These are phyloP conservation scores for Metarhizium humberi DNA, from an alignment of 2,329 filamentous ascomycete species.

Conservation along the genomic window DNA sequence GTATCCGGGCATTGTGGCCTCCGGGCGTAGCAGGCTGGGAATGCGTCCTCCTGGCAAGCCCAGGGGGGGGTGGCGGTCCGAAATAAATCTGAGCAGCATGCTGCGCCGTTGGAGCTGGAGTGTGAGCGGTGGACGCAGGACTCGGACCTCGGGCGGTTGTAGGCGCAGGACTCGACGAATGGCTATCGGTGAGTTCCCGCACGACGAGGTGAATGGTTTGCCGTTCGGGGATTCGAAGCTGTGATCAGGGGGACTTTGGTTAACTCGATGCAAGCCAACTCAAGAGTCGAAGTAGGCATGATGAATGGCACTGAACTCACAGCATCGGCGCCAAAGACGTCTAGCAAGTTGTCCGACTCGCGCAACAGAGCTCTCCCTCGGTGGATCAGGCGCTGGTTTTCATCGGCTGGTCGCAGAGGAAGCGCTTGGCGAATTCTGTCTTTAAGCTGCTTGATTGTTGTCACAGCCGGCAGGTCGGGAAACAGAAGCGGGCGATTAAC, in stretches of 20 bases:
- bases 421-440: conserved; percentile 45
- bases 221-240: conserved; percentile 35
- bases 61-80: conserved; percentile 19
- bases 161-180: conserved; percentile 15
- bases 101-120: conserved; percentile 2
- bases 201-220: conserved; percentile 47
- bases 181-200: conserved; percentile 26
- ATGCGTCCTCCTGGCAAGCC: conserved; percentile 19
- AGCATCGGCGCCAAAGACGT: conserved; percentile 46
- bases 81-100: conserved; percentile 9
- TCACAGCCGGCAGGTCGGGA: conserved; percentile 35
- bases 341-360: conserved; percentile 45
- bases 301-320: conserved; percentile 25
- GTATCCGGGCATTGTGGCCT: conserved; percentile 20
- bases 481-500: conserved; percentile 43
- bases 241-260: not conserved
- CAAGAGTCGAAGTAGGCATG: not conserved
- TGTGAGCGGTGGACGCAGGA: conserved; percentile 9
- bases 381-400: conserved; percentile 52
- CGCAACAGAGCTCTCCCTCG: conserved; percentile 45
- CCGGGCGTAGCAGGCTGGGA: conserved; percentile 16
- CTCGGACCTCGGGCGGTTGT: conserved; percentile 17
- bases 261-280: not conserved
- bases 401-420: conserved; percentile 38
- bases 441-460: conserved; percentile 49